Conservation (phyloP, 2,329 filamentous ascomycete genomes). For the Chrysoporthe austroafricana region DNA sequence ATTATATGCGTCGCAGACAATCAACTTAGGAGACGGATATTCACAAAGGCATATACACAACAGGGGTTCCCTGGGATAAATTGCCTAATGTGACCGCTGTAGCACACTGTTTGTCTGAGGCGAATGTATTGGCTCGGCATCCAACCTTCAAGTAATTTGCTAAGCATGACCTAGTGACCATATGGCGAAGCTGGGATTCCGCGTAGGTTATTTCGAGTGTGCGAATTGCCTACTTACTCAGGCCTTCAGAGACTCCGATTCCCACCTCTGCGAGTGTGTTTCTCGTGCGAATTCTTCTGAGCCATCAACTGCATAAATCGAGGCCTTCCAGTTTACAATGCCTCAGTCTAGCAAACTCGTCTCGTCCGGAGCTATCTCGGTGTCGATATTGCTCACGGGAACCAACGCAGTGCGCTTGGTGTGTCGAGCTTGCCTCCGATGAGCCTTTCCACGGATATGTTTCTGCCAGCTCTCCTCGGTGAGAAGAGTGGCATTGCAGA, state of each 20-base stretch:
- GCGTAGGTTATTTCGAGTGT: not conserved
- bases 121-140: not conserved
- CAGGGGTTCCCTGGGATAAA: not conserved
- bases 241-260: not conserved
- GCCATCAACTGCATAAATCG: not conserved
- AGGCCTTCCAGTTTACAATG: not conserved
- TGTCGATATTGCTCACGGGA: constrained; percentile 6
- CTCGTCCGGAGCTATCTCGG: not conserved
- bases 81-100: not conserved
- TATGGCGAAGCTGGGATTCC: not conserved
- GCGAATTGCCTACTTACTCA: not conserved
- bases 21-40: no score
- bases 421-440: constrained; percentile 19
- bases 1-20: no score
- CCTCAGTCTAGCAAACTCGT: not conserved
- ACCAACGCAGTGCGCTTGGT: constrained; percentile 22
- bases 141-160: not conserved
- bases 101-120: not conserved
- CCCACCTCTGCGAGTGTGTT: not conserved
- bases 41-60: not conserved
- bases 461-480: constrained; percentile 56
- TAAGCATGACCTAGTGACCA: not conserved
- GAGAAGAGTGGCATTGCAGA: constrained; percentile 68
- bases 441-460: constrained; percentile 41
- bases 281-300: not conserved